phyloP scores from a whole-genome alignment of 2,329 filamentous ascomycete genomes.

The Penicillium sp. region DNA sequence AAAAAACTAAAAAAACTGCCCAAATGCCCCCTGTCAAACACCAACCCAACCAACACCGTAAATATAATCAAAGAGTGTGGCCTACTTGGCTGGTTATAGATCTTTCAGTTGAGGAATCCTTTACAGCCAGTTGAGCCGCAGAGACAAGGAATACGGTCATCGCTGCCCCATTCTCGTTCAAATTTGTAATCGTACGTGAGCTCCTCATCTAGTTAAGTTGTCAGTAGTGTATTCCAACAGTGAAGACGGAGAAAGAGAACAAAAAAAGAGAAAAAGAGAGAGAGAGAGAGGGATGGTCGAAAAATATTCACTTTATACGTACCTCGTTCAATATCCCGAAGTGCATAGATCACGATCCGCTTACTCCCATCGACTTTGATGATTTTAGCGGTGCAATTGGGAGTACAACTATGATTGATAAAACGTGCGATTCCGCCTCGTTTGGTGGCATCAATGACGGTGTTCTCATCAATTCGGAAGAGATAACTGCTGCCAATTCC shows the following conservation, averaged over 20 bases:
- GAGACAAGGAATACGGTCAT: constrained; percentile 94
- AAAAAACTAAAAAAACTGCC: not conserved
- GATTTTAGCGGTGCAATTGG: constrained; percentile 98
- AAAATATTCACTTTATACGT: constrained; percentile 47
- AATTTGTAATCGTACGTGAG: constrained; percentile 99
- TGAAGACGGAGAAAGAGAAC: not conserved
- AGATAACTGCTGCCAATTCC: constrained; percentile 97
- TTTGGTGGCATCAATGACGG: constrained; percentile 96
- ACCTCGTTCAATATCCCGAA: constrained; percentile 94
- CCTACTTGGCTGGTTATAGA: not conserved
- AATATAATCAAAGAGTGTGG: not conserved
- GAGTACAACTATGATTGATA: constrained; percentile 97
- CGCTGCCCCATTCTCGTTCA: constrained; percentile 90
- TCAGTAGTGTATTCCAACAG: constrained; percentile 17
- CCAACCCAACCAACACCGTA: not conserved
- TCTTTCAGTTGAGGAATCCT: constrained; percentile 87
- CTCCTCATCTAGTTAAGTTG: constrained; percentile 73
- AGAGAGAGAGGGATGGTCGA: not conserved
- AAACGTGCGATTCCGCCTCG: constrained; percentile 97
- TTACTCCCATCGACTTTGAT: constrained; percentile 98
- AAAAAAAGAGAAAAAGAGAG: no score
- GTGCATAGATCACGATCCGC: constrained; percentile 96
- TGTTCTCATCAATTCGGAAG: constrained; percentile 97
- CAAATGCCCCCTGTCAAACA: not conserved
- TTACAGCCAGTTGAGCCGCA: constrained; percentile 96